Conservation (phyloP, 139 green algal genomes). For the Chlorella vulgaris region DNA sequence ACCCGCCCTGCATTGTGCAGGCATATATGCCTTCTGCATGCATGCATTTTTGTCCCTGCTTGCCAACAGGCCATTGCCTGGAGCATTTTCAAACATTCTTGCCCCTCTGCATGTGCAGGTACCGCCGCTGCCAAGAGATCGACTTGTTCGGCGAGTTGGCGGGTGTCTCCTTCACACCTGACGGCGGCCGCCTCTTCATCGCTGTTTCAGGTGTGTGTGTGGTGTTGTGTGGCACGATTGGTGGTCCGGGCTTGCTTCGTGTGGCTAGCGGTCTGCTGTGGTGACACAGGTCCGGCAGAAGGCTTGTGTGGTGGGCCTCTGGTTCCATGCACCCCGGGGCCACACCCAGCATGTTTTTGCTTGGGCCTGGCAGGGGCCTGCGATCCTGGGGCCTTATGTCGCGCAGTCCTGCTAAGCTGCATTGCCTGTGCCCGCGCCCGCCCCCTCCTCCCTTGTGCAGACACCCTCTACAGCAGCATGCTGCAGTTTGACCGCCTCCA, state of each 20-base stretch:
- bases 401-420: background rate
- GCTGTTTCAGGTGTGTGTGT: slow-evolving; percentile 22
- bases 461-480: slow-evolving; percentile 34
- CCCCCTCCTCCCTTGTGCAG: background rate
- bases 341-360: no score
- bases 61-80: no score
- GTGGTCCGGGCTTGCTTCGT: background rate
- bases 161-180: slow-evolving; percentile 51
- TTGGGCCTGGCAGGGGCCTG: no score
- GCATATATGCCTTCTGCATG: no score
- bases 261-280: background rate
- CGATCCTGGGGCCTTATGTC: no score
- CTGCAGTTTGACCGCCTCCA: slow-evolving; percentile 34
- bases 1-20: no score
- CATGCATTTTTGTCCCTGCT: no score
- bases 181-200: slow-evolving; percentile 41
- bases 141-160: slow-evolving; percentile 86
- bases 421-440: background rate
- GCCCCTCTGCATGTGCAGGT: slow-evolving; percentile 39
- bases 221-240: background rate
- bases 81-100: no score
- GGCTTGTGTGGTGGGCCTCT: no score
- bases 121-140: slow-evolving; percentile 58
- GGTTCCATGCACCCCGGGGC: no score
- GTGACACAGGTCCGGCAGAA: no score